Base-by-base conservation (phyloP, 1,284 basidiomycete species). In the Heterobasidion irregulare region DNA sequence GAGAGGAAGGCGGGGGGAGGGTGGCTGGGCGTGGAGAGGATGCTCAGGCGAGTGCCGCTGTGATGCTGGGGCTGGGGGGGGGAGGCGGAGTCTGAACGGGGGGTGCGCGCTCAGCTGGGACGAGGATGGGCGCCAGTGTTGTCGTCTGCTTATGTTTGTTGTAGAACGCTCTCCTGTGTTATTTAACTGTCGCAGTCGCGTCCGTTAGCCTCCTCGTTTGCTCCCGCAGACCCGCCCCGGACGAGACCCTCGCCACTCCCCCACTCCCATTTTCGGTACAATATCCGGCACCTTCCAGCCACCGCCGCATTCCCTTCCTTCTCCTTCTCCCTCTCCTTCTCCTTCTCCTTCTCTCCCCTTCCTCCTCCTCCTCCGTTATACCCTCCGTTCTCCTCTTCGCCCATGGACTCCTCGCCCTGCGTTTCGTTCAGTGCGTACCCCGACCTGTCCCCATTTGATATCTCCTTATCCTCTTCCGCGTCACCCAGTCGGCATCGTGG, bases 341-440 rank as follows among this genome's bases (percentile, higher is more conserved):
- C 59, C 55, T 57, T 16, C 60, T 56, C n/a, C 55, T 56, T 47
- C 54, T 35, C 44, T 26, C 13, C 49, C 35, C 52, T 50, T 51
- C 53, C 45, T 55, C 58, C n/a, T 60, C 56, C 55, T 56, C 49
- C 54, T 43, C 41, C 15, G 44, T 44, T 55, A 50, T 56, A 54
- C 53, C 38, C 58, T 19, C 44, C 53, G 45, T 56, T 43, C 50
- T 51, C 46, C 19, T 57, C 50, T 36, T 55, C 46, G 2, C 12
- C 3, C 55, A 70, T 69, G 68, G 71, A 75, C 57, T 69, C 60
- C 34, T 74, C 79, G 6, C 80, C 83, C 32, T 78, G 76, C 61
- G 74, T 86, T 49, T 88, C 86, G 34, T 88, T 86, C 75, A 87
- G 86, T 87, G 59, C 54, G 83, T 76, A 26, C 2, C 41, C 45